phyloP scores from a whole-genome alignment of 1,139 yeast species.

The Saccharomyces uvarum region DNA sequence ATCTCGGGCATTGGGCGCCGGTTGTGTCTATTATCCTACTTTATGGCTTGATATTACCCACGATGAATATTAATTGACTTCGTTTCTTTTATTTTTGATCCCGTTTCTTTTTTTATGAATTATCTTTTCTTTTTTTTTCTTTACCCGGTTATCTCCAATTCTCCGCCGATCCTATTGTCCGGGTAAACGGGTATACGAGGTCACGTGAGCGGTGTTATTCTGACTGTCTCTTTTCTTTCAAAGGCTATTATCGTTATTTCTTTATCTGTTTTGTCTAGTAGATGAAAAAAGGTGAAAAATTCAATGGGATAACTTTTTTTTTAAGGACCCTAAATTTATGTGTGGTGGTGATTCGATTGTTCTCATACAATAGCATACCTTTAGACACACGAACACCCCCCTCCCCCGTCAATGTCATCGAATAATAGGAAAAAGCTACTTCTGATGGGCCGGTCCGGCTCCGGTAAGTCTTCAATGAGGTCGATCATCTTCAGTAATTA shows the following conservation, averaged over 20 bases:
- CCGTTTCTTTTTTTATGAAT: background rate
- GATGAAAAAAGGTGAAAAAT: background rate
- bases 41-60: too few species aligned
- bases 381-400: background rate
- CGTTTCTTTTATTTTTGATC: background rate
- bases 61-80: too few species aligned
- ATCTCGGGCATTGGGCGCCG: background rate
- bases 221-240: too few species aligned
- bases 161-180: too few species aligned
- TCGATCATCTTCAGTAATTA: conserved; percentile 91
- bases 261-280: background rate
- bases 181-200: too few species aligned
- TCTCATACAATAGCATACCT: background rate
- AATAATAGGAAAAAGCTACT: conserved; percentile 30
- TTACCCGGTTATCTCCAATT: background rate
- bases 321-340: background rate
- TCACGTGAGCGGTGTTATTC: background rate
- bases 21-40: background rate
- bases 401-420: background rate
- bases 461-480: conserved; percentile 96
- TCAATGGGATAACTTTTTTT: background rate
- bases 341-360: background rate
- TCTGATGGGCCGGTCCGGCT: conserved; percentile 82
- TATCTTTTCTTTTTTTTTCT: background rate
- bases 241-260: background rate